These are phyloP conservation scores for Tephrocybe sp. DNA, from an alignment of 768 basidiomycete genomes.

Conservation along the genomic window DNA sequence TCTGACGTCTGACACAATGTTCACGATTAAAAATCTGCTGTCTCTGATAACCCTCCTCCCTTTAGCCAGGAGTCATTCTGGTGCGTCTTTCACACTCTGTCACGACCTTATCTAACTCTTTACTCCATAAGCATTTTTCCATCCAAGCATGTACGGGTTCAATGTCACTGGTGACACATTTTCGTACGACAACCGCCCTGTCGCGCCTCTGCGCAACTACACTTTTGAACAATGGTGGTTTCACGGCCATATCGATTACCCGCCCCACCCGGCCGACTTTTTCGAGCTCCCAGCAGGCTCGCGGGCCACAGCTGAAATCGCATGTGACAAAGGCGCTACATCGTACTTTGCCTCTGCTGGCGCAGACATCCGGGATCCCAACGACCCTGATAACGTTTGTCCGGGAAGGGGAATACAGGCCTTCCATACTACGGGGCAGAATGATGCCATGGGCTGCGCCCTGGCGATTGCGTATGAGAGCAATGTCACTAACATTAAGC, in stretches of 20 bases:
- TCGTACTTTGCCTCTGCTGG: conserved; percentile 53
- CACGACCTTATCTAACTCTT: neutral
- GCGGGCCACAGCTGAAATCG: conserved; percentile 50
- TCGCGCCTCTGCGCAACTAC: conserved; percentile 37
- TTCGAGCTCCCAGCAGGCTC: conserved; percentile 61
- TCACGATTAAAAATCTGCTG: too few species aligned
- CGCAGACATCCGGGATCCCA: conserved; percentile 46
- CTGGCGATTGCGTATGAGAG: conserved; percentile 77
- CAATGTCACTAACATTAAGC: conserved; percentile 52
- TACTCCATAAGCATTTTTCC: conserved; percentile 39
- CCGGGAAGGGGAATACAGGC: conserved; percentile 39
- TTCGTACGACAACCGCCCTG: conserved; percentile 64
- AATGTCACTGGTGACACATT: conserved; percentile 58
- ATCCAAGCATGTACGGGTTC: conserved; percentile 65
- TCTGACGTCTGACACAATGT: too few species aligned
- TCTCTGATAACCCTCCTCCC: too few species aligned
- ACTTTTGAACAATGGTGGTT: conserved; percentile 65
- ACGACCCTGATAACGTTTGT: conserved; percentile 50
- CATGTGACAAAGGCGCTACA: conserved; percentile 60
- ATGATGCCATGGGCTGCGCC: conserved; percentile 61
- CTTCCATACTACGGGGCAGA: conserved; percentile 54
- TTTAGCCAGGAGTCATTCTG: too few species aligned
- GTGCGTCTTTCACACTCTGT: too few species aligned
- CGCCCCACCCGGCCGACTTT: conserved; percentile 54
- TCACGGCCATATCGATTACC: conserved; percentile 55